These are phyloP conservation scores for Kazachstania africana DNA, from an alignment of 805 yeast genomes.

Conservation along the genomic window DNA sequence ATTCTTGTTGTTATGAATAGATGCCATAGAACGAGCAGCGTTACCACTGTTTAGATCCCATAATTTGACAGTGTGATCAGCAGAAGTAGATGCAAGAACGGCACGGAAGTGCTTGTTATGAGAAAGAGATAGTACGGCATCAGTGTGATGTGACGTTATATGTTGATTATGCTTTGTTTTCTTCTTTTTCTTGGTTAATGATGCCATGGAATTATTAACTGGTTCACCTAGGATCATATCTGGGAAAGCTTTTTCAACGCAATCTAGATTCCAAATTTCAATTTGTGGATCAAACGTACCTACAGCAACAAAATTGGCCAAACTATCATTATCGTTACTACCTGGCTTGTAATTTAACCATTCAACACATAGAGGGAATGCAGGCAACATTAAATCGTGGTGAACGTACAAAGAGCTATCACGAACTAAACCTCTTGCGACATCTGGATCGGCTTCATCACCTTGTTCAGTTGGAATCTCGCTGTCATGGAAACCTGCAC, in stretches of 20 bases:
- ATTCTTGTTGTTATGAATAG: conserved; percentile 62
- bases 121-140: conserved; percentile 80
- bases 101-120: conserved; percentile 75
- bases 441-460: conserved; percentile 60
- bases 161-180: conserved; percentile 40
- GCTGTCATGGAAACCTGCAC: conserved; percentile 70
- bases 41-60: conserved; percentile 78
- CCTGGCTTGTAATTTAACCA: conserved; percentile 80
- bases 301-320: conserved; percentile 89
- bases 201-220: conserved; percentile 29
- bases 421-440: conserved; percentile 59
- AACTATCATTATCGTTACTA: conserved; percentile 32
- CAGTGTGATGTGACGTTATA: conserved; percentile 73
- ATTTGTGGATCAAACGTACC: conserved; percentile 97
- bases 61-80: conserved; percentile 85
- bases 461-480: conserved; percentile 52
- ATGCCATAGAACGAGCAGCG: conserved; percentile 63
- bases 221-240: conserved; percentile 84
- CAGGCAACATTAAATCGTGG: conserved; percentile 93
- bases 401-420: conserved; percentile 79
- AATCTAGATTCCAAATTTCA: conserved; percentile 93
- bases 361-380: conserved; percentile 93
- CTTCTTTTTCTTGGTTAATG: conserved; percentile 36
- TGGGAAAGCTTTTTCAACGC: conserved; percentile 88
- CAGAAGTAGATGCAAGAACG: conserved; percentile 87